These are phyloP conservation scores for Dendrobium nobile DNA, from an alignment of 106 monocot species.

Conservation along the genomic window DNA sequence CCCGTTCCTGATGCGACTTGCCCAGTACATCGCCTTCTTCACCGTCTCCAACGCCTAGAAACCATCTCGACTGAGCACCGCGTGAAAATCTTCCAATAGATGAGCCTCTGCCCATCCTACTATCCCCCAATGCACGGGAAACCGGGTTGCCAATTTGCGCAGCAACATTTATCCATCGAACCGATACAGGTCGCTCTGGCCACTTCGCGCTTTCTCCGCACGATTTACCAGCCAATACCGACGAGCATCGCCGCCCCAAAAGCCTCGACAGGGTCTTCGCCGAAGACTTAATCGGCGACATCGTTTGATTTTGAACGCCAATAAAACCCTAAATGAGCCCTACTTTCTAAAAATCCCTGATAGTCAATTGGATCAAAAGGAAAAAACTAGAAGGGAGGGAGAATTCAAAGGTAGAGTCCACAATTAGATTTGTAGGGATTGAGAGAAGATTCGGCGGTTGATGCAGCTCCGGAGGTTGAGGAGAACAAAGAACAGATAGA, in stretches of 20 bases:
- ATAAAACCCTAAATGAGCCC: background rate
- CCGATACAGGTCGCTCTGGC: conserved; percentile 9
- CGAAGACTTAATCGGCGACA: conserved; percentile 17
- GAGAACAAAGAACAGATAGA: background rate
- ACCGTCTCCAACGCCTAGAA: conserved; percentile 87
- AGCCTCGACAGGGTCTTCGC: conserved; percentile 15
- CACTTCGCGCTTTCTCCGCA: background rate
- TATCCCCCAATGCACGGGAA: conserved; percentile 2
- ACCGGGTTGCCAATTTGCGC: conserved; percentile 4
- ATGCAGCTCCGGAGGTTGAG: background rate
- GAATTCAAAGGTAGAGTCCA: background rate
- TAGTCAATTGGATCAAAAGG: background rate
- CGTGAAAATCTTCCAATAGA: conserved; percentile 7
- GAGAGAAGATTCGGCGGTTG: background rate
- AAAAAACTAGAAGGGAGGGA: background rate
- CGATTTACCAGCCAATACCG: conserved; percentile 4
- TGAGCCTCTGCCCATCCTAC: background rate
- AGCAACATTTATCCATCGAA: conserved; percentile 8
- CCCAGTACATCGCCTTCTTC: conserved; percentile 74
- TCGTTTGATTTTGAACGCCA: background rate
- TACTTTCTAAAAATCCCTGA: background rate
- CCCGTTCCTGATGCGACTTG: conserved; percentile 64
- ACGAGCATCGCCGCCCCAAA: conserved; percentile 5
- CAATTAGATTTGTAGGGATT: background rate
- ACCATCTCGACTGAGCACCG: conserved; percentile 42